Base-by-base conservation (phyloP, 345 rosid genomes). In the Clausena lansium region DNA sequence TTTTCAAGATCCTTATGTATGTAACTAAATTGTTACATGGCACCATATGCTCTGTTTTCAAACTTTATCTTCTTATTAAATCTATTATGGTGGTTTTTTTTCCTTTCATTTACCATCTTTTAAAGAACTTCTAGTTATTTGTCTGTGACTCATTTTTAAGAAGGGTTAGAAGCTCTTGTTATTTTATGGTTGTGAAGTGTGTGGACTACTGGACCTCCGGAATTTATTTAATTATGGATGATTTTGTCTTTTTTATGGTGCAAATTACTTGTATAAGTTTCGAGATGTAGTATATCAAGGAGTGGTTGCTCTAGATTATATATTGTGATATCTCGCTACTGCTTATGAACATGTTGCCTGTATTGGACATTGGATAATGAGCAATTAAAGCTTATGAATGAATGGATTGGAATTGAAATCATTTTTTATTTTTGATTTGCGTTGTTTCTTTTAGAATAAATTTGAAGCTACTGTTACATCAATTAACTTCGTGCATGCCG, bases 381-480 rank as follows among this genome's bases (percentile, higher is more conserved):
- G n/a, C 36, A 62, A 64, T 52, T n/a, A 33, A 63, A 32, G 24
- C 33, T 65, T 74, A 45, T 62, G 38, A 61, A 41, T 45, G 1
- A n/a, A 55, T 19, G 68, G 27, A 27, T 27, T 38, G 8, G 19
- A 28, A 6, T 17, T 74, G 7, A 39, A 3, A 17, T 13, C 0
- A 22, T 28, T 58, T n/a, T 38, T 50, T 6, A 50, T 55, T 15
- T 60, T 57, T 65, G 7, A 39, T 63, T 77, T 54, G 65, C 54
- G 82, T 27, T 35, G 36, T 58, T 82, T 47, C 55, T 73, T 92
- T 83, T 84, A 84, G 89, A 85, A 79, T 83, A 35, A 82, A 67
- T 79, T 78, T n/a, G 36, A 80, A 78, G 27, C 78, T 55, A 58
- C 67, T 86, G 67, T 83, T 63, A 70, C 81, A 58, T 65, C 84